Base-by-base conservation (phyloP, 2,329 filamentous ascomycete genomes). In the Apiospora pterosperma region DNA sequence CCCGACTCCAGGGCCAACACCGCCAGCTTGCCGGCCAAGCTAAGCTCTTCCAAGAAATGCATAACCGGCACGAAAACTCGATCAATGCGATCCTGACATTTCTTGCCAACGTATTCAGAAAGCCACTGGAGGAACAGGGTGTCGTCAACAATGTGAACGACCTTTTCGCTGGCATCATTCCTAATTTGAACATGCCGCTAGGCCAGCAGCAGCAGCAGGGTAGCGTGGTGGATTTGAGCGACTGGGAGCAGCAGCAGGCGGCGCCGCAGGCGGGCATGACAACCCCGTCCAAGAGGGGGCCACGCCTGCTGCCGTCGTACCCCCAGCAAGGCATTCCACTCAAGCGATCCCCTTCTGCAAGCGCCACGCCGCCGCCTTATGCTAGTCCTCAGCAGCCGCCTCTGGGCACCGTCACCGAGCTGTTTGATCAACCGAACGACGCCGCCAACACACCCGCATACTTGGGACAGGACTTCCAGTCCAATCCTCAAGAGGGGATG, bases 21-120 rank as follows among this genome's bases (percentile, higher is more conserved):
- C 89, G 93, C 67, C 89, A 95, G 67, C 85, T 97, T 36, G 96
- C 94, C 72, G 90, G 92, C 64, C 93, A 97, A 77, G 94, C 95
- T 0, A 85, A 92, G 55, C 89, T 92, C 65, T 97, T 97, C 75
- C 94, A 98, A 77, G 91, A 88, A 65, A 88, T 97, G 74, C 95
- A 98, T 74, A 93, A 95, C 70, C 90, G 96, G n/a, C 96, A 99
- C 73, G 96, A 99, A 75, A 97, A 95, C 75, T 97, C 95, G 0
- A 98, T 99, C 78, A 98, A 97, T 74, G 95, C 95, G n/a, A 98
- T 99, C 67, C 85, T 99, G 48, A 97, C 94, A 61, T 98, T 99
- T 77, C 85, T 99, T 23, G 96, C 95, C 58, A 98, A 96, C 14
- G 95, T 99, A 48, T 99, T 98, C 79, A 91, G 97, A 68, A 91